Base-by-base conservation (phyloP, 2,329 filamentous ascomycete species). In the Diatrype stigma region DNA sequence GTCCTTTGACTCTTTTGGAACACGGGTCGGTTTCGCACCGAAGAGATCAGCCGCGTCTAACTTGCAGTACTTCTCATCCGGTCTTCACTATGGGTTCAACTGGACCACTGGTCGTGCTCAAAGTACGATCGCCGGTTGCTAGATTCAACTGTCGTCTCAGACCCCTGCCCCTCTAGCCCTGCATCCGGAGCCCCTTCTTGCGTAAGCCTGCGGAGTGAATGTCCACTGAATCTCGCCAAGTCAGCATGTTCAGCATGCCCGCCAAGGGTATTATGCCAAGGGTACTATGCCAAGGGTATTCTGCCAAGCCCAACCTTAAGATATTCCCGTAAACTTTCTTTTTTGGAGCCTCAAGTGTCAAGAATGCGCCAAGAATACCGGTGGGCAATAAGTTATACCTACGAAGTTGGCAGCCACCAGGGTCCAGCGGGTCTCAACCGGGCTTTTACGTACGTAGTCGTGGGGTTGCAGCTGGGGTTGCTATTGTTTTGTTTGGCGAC, bases 321-420 rank as follows among this genome's bases (percentile, higher is more conserved):
- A 56, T 59, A 57, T 56, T 51, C 52, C 49, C 40, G 32, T 54
- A 55, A 56, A 59, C 53, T 51, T 58, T 60, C 56, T 55, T 58
- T 60, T 63, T 42, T 44, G 49, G 48, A 51, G 53, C 54, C 56
- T 54, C 46, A 51, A 46, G 35, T 37, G 48, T 47, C n/a, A n/a
- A n/a, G n/a, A n/a, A n/a, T n/a, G n/a, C n/a, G n/a, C n/a, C n/a
- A n/a, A n/a, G n/a, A n/a, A n/a, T n/a, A n/a, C n/a, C n/a, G n/a
- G n/a, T n/a, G n/a, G n/a, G n/a, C n/a, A n/a, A n/a, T n/a, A n/a
- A n/a, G n/a, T n/a, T n/a, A n/a, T n/a, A n/a, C n/a, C n/a, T n/a
- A n/a, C n/a, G n/a, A n/a, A n/a, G n/a, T n/a, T n/a, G n/a, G n/a
- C n/a, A n/a, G n/a, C 49, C 23, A 23, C 50, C 23, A 46, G 3